Conservation (phyloP, 352 stramenopile species). For the Pythium monospermum region DNA sequence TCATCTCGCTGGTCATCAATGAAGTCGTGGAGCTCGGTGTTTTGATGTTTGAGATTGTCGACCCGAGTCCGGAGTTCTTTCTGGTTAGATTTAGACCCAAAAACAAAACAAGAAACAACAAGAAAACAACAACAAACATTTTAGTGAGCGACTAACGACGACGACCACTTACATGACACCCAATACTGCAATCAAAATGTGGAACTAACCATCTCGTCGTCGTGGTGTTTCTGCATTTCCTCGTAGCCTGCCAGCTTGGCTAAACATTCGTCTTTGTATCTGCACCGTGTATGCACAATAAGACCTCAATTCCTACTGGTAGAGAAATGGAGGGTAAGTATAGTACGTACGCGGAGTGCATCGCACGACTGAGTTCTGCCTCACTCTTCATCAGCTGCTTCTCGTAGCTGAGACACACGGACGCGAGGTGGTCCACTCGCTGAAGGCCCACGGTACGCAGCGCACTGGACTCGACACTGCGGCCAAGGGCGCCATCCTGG, state of each 20-base stretch:
- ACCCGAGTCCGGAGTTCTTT: slow-evolving; percentile 22
- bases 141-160: no score
- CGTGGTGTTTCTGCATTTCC: slow-evolving; percentile 23
- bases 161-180: no score
- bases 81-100: neutral
- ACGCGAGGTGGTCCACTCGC: slow-evolving; percentile 36
- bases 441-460: slow-evolving; percentile 34
- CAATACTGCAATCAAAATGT: slow-evolving; percentile 1
- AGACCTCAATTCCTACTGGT: neutral
- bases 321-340: neutral
- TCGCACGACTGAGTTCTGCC: slow-evolving; percentile 39
- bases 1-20: slow-evolving; percentile 18
- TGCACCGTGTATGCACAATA: neutral
- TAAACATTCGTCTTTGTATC: slow-evolving; percentile 32
- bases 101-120: neutral
- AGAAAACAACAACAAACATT: neutral
- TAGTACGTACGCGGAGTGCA: slow-evolving; percentile 32
- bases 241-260: slow-evolving; percentile 35
- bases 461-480: slow-evolving; percentile 39
- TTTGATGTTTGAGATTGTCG: slow-evolving; percentile 24
- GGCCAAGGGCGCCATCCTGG: no score
- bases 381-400: slow-evolving; percentile 44
- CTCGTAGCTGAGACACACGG: slow-evolving; percentile 41
- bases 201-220: slow-evolving; percentile 29
- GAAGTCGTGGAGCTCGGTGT: slow-evolving; percentile 16